A percentile compares a stretch with the other conserved stretches of the same genome.
Evolutionary conservation across 345 rosid genomes (phyloP).

Genomic region (Salix brachista): DNA sequence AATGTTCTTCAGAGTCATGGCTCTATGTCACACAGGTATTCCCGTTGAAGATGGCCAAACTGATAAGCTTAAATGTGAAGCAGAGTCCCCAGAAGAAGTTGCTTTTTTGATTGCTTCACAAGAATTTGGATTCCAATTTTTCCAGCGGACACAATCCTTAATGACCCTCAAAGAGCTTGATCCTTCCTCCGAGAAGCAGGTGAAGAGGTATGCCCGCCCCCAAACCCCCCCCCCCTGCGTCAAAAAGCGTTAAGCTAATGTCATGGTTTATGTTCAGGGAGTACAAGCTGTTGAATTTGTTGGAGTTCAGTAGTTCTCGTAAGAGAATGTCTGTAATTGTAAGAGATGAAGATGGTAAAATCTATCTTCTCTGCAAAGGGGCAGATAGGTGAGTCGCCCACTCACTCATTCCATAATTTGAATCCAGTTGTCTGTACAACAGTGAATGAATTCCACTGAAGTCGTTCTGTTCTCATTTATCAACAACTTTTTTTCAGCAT

Average conservation of each 20-base stretch:
- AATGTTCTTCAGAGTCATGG: constrained; percentile 67
- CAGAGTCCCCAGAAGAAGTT: constrained; percentile 87
- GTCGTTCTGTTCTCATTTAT: neutral
- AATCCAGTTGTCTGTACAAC: neutral
- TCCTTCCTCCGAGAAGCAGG: constrained; percentile 36
- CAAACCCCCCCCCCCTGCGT: neutral
- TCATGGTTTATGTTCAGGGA: constrained; percentile 41
- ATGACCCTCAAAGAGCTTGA: constrained; percentile 46
- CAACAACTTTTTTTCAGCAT: constrained; percentile 39
- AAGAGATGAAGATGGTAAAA: constrained; percentile 54
- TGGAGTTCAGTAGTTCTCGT: constrained; percentile 68
- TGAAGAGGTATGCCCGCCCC: constrained; percentile 43
- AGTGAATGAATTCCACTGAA: no score
- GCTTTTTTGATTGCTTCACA: constrained; percentile 65
- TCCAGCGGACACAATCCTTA: constrained; percentile 57
- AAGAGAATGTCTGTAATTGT: constrained; percentile 86
- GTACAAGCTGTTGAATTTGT: constrained; percentile 58
- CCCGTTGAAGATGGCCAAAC: constrained; percentile 48
- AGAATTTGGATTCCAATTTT: constrained; percentile 73
- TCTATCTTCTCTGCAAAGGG: constrained; percentile 74
- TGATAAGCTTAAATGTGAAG: constrained; percentile 60
- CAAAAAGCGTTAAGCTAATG: neutral
- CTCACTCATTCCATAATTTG: neutral
- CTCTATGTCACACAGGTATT: constrained; percentile 70
- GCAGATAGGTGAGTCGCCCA: constrained; percentile 63